Conservation (phyloP, 257 asterid species). For the Voacanga thouarsii region DNA sequence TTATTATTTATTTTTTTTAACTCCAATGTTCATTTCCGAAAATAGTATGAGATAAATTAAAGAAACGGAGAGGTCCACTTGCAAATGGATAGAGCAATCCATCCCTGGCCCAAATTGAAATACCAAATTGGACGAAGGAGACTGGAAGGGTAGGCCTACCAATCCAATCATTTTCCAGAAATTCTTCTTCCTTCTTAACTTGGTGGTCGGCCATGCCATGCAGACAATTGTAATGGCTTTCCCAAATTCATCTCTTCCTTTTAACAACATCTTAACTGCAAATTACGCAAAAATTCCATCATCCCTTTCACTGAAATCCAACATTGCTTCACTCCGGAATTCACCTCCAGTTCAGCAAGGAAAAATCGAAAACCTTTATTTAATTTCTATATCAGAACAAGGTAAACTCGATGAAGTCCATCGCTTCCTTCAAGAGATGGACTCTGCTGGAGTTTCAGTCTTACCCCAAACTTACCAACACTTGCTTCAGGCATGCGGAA, state of each 20-base stretch:
- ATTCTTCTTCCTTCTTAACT: too few species aligned
- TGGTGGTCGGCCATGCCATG: not conserved
- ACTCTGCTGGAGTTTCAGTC: slow-evolving; percentile 32
- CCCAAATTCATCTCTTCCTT: not conserved
- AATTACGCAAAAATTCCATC: slow-evolving; percentile 40
- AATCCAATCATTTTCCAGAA: too few species aligned
- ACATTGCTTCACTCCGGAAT: slow-evolving; percentile 16
- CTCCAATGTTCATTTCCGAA: too few species aligned
- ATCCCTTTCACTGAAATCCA: slow-evolving; percentile 43
- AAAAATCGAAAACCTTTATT: slow-evolving; percentile 44
- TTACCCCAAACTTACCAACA: slow-evolving; percentile 39
- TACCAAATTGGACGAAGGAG: not conserved
- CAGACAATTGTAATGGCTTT: not conserved
- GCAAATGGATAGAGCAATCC: not conserved
- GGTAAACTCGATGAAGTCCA: slow-evolving; percentile 52
- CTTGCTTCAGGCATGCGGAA: slow-evolving; percentile 41
- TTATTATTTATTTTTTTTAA: too few species aligned
- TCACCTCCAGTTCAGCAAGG: slow-evolving; percentile 21
- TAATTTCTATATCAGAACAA: slow-evolving; percentile 45
- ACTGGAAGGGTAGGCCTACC: not conserved
- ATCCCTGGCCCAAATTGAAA: not conserved
- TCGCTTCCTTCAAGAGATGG: slow-evolving; percentile 44
- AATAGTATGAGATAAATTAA: too few species aligned
- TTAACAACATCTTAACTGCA: slow-evolving; percentile 21
- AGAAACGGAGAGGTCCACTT: too few species aligned